Evolutionary conservation across 495 filamentous ascomycete genomes (phyloP), one percentile per base, ranked within the genome.

Genomic region (Chlorociboria aeruginascens): DNA sequence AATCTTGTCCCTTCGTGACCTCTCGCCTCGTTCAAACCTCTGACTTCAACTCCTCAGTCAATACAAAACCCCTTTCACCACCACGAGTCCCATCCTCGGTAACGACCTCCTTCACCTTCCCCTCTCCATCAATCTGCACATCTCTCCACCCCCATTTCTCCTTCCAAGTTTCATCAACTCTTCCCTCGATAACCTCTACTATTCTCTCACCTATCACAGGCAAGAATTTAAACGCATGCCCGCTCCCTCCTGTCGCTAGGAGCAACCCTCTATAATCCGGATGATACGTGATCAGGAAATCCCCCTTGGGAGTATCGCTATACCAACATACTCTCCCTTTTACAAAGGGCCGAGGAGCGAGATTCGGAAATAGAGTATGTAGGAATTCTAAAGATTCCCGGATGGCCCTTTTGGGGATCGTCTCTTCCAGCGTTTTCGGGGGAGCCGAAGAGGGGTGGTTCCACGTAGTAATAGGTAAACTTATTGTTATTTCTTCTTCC

Each of bases 141-240:
- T 25, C 20, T 25, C 20, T 25, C 87, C 86, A 93, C 38, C 56
- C 60, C 88, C 88, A 95, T 57, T 85, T 74, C 14, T 70, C 60
- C 25, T 56, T 58, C 45, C 89, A 74, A 57, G 78, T 75, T 7
- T 63, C 60, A 1, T 78, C 76, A 32, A 77, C 68, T 7, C 63
- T 63, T 2, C 76, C 69, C 59, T 75, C 67, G 20, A 94, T 59
- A 28, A 77, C 74, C 55, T 86, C 80, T 10, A 81, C 80, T 37
- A 94, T 72, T 59, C 79, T 79, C 45, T 85, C 83, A 11, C 89
- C 89, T 10, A 95, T 63, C 12, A 94, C 79, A 2, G 89, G 89
- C 62, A 94, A 63, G 62, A 95, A 95, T 61, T 95, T 95, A 68
- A 83, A 95, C 3, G 62, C 89, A 61, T 96, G 89, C 2, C 89